Percentiles rank a stretch among this genome's conserved stretches.
These are phyloP conservation scores for Polychaeton citri DNA, from an alignment of 2,329 filamentous ascomycete genomes.

Conservation along the genomic window DNA sequence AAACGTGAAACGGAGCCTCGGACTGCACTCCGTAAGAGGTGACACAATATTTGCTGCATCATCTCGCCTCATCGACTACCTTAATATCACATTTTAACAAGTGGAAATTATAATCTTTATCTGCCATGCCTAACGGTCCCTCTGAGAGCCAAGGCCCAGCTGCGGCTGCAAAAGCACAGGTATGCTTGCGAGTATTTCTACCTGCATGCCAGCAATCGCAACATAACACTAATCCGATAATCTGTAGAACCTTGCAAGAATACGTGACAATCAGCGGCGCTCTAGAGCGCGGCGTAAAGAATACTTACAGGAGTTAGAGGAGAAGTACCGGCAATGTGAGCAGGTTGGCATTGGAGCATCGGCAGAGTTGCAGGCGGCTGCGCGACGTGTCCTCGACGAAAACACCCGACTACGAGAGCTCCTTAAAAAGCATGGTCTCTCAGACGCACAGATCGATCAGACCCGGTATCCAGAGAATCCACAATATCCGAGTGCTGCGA, in stretches of 20 bases:
- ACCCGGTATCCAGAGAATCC: neutral
- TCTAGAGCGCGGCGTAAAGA: slow-evolving; percentile 63
- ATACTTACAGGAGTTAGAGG: slow-evolving; percentile 57
- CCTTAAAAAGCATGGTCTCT: slow-evolving; percentile 44
- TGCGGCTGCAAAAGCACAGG: no score
- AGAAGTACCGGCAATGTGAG: slow-evolving; percentile 50
- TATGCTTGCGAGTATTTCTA: neutral
- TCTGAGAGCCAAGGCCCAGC: no score
- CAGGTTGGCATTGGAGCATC: slow-evolving; percentile 53
- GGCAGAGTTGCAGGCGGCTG: slow-evolving; percentile 58
- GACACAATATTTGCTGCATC: no score
- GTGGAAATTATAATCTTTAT: no score
- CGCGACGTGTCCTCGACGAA: slow-evolving; percentile 54
- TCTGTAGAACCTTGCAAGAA: slow-evolving; percentile 39
- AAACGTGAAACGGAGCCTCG: no score
- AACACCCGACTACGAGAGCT: slow-evolving; percentile 51
- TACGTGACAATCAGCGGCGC: slow-evolving; percentile 64
- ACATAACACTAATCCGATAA: slow-evolving; percentile 7
- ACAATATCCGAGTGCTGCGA: slow-evolving; percentile 5
- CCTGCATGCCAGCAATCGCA: neutral
- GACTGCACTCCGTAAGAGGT: no score
- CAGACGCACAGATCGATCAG: slow-evolving; percentile 39
- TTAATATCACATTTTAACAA: no score
- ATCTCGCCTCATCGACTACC: no score
- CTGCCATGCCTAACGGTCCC: no score